Evolutionary conservation across 139 green algal species (phyloP).

Genomic region (Haematococcus lacustris): DNA sequence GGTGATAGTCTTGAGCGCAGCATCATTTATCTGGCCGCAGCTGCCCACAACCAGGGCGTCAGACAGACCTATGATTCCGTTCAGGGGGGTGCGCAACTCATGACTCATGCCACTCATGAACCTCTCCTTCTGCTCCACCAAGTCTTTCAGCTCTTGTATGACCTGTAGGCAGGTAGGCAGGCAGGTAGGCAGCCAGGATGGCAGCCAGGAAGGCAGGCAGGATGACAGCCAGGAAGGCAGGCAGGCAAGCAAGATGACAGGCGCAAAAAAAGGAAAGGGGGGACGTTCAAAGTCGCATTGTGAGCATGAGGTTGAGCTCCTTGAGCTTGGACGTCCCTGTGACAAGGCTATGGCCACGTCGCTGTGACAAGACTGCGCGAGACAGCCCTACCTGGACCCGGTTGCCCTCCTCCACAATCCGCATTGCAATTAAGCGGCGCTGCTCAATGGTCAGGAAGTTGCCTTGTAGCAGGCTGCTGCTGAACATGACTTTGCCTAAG

Average conservation of each 20-base stretch:
- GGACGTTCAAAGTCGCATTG: neutral
- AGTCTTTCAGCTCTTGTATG: constrained; percentile 36
- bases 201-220: neutral
- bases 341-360: neutral
- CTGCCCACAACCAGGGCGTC: constrained; percentile 35
- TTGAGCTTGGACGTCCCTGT: neutral
- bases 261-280: neutral
- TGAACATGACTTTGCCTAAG: constrained; percentile 42
- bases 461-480: constrained; percentile 20
- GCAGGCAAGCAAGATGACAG: neutral
- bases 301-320: neutral
- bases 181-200: neutral
- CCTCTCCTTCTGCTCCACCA: constrained; percentile 57
- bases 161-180: constrained; percentile 33
- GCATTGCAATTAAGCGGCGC: constrained; percentile 30
- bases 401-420: constrained; percentile 37
- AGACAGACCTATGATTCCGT: constrained; percentile 53
- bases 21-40: constrained; percentile 11
- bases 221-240: neutral
- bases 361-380: neutral
- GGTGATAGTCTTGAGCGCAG: constrained; percentile 27
- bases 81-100: constrained; percentile 55
- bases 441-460: constrained; percentile 49
- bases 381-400: neutral
- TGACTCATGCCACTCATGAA: constrained; percentile 49